A percentile compares a stretch with the other conserved stretches of the same genome.
These are phyloP conservation scores for Penicillium corylophilum DNA, from an alignment of 2,329 filamentous ascomycete species.

Conservation along the genomic window DNA sequence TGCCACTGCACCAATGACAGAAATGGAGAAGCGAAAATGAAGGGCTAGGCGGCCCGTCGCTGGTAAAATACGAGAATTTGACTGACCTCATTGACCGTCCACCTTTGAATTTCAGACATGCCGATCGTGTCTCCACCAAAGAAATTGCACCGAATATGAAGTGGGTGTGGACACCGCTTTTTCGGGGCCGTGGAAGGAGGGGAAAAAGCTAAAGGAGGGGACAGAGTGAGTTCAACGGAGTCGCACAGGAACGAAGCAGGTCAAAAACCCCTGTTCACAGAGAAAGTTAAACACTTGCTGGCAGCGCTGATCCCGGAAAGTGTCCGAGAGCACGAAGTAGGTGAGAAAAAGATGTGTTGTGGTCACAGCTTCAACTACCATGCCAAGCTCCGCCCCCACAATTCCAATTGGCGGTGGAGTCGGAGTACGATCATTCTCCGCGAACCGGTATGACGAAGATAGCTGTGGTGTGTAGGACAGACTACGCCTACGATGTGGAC, in stretches of 20 bases:
- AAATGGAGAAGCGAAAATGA: constrained; percentile 7
- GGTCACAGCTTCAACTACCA: not conserved
- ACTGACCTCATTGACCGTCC: constrained; percentile 49
- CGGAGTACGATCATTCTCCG: constrained; percentile 9
- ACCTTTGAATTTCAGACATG: constrained; percentile 42
- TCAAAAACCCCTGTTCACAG: constrained; percentile 7
- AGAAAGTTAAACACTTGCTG: constrained; percentile 10
- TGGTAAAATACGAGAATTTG: constrained; percentile 9
- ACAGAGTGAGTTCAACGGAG: not conserved
- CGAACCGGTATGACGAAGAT: not conserved
- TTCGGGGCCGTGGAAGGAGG: constrained; percentile 2
- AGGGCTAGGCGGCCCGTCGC: constrained; percentile 1
- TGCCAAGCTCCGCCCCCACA: constrained; percentile 15
- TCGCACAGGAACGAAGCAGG: not conserved
- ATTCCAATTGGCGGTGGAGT: constrained; percentile 1
- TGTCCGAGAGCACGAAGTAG: constrained; percentile 1
- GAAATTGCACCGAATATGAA: not conserved
- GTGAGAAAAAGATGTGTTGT: constrained; percentile 1
- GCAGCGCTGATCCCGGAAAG: constrained; percentile 17
- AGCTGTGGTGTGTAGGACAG: not conserved
- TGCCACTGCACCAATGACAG: not conserved
- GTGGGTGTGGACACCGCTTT: constrained; percentile 17
- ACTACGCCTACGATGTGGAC: not conserved
- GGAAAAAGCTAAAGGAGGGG: constrained; percentile 1
- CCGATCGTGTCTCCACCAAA: constrained; percentile 13